Evolutionary conservation across 495 filamentous ascomycete genomes (phyloP), one percentile per base, ranked within the genome.

Genomic region (Xylaria curta): DNA sequence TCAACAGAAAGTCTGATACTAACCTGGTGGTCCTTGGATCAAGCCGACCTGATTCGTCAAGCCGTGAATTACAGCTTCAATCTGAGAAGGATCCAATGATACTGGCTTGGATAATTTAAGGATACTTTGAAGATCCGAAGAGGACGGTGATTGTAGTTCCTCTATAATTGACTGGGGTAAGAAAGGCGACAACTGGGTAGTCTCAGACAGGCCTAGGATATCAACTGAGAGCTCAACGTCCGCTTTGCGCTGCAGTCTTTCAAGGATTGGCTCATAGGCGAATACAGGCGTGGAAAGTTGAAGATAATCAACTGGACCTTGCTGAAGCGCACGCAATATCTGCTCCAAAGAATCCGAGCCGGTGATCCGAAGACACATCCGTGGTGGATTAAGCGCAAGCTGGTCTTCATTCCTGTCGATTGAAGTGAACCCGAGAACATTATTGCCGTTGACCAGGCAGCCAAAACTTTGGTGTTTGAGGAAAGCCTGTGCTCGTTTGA

Each of bases 21-120:
- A 83, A 91, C 91, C 92, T 79, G 93, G 93, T 0, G 93, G 92
- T 0, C 93, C 93, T 79, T 95, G 92, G 17, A 94, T 91, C 1
- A 91, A 75, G 74, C 89, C 89, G 4, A 94, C 82, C 15, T 76
- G 78, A 26, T 86, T 87, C 0, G 70, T 81, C 46, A 95, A 73
- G 0, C 88, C 88, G 4, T 82, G 76, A 13, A 89, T 33, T 0
- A 95, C 73, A 21, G 91, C 91, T 1, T 81, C 70, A 6, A 84
- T 76, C 69, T 95, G 92, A 0, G 91, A 89, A 0, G 74, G 42
- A 67, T 94, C 92, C 2, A 93, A 76, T 0, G 64, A 76, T 13
- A 89, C 76, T 9, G 53, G 17, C 26, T 72, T 76, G 1, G 66
- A 33, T 42, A 69, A 71, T 24, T 53, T 4, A 13, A 78, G 60